Percentiles rank a stretch among this genome's conserved stretches.
phyloP scores from a whole-genome alignment of 495 filamentous ascomycete genomes.

The Platismatia glauca region DNA sequence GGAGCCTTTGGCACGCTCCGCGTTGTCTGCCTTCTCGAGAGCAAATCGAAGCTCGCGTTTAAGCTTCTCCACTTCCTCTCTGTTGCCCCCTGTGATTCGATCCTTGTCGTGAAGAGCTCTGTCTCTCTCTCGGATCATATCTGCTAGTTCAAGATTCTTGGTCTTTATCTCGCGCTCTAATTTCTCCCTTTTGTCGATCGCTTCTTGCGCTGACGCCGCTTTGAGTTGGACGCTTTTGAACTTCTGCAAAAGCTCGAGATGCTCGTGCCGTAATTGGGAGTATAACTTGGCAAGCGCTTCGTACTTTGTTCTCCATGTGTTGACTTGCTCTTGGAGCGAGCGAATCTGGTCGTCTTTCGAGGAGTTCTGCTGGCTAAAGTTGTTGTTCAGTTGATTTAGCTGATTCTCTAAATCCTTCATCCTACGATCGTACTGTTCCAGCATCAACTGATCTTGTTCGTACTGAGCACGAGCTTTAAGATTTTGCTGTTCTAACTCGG shows the following conservation, averaged over 20 bases:
- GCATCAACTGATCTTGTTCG: constrained; percentile 90
- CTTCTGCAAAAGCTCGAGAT: constrained; percentile 86
- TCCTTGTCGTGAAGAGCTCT: constrained; percentile 91
- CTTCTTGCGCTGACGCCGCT: constrained; percentile 91
- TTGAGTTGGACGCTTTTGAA: constrained; percentile 95
- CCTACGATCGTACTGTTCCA: constrained; percentile 90
- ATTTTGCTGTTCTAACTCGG: constrained; percentile 91
- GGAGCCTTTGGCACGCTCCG: constrained; percentile 82
- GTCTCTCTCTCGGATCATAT: constrained; percentile 97
- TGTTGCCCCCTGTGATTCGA: constrained; percentile 70
- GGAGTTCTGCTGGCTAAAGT: constrained; percentile 70
- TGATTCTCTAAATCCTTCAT: constrained; percentile 90
- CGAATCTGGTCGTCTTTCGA: constrained; percentile 94
- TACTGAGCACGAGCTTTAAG: constrained; percentile 90
- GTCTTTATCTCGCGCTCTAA: constrained; percentile 95
- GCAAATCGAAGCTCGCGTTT: constrained; percentile 95
- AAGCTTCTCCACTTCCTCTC: constrained; percentile 90
- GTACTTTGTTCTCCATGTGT: constrained; percentile 95
- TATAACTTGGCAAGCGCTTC: constrained; percentile 95
- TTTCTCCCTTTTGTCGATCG: constrained; percentile 89
- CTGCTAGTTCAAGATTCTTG: constrained; percentile 93
- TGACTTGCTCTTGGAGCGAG: constrained; percentile 86
- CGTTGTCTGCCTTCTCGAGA: constrained; percentile 83
- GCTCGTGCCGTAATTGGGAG: constrained; percentile 89
- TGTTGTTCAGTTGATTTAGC: constrained; percentile 68